Percentiles rank a stretch among this genome's conserved stretches.
These are phyloP conservation scores for Acorus calamus DNA, from an alignment of 106 monocot species.

Conservation along the genomic window DNA sequence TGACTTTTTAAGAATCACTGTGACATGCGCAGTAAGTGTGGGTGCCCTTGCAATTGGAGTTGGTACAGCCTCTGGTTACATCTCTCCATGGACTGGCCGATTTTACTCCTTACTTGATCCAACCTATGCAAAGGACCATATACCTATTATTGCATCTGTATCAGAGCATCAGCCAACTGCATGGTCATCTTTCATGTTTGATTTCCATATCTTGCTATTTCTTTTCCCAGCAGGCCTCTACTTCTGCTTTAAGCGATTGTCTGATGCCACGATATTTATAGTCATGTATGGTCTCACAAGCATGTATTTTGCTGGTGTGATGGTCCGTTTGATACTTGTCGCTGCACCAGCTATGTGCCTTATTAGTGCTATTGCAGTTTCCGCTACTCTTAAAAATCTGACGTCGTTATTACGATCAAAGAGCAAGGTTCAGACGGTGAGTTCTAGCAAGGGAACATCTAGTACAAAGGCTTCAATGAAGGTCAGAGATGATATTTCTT, in stretches of 20 bases:
- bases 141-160: constrained; percentile 75
- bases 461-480: constrained; percentile 58
- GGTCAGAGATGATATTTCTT: constrained; percentile 17
- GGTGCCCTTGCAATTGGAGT: constrained; percentile 59
- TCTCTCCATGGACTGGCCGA: constrained; percentile 76
- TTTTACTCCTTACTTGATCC: constrained; percentile 84
- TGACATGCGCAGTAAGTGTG: constrained; percentile 48
- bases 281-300: constrained; percentile 86
- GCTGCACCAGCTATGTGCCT: constrained; percentile 73
- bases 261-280: constrained; percentile 72
- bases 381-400: constrained; percentile 63
- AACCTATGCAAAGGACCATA: constrained; percentile 80
- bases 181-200: constrained; percentile 88
- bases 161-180: constrained; percentile 84
- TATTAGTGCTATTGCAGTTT: constrained; percentile 57
- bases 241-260: constrained; percentile 70
- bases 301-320: constrained; percentile 85
- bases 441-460: constrained; percentile 32
- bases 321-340: constrained; percentile 81
- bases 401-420: constrained; percentile 37
- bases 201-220: constrained; percentile 72
- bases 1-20: constrained; percentile 50
- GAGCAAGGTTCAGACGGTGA: constrained; percentile 24
- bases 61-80: constrained; percentile 71
- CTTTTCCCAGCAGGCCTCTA: constrained; percentile 74